These are phyloP conservation scores for Diutina pseudorugosa DNA, from an alignment of 1,139 yeast genomes.

Conservation along the genomic window DNA sequence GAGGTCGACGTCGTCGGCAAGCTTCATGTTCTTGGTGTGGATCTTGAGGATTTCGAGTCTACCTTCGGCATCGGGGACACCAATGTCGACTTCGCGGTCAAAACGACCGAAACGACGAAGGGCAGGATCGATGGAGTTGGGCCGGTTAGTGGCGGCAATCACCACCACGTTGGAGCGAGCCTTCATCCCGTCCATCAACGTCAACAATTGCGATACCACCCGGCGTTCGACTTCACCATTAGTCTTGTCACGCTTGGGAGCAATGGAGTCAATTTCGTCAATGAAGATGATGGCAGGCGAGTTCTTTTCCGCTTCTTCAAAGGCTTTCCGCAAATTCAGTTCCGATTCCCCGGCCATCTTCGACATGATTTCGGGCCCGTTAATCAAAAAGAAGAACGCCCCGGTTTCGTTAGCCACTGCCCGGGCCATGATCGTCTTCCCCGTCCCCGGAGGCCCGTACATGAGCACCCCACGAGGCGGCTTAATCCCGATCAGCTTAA, in stretches of 20 bases:
- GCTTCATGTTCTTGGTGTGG: slow-evolving; percentile 91
- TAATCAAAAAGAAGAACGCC: slow-evolving; percentile 93
- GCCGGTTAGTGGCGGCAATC: slow-evolving; percentile 83
- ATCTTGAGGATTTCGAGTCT: slow-evolving; percentile 87
- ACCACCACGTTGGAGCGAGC: slow-evolving; percentile 96
- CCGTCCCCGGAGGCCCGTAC: slow-evolving; percentile 99
- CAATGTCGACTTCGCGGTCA: slow-evolving; percentile 97
- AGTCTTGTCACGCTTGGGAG: slow-evolving; percentile 99
- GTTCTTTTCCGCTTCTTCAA: slow-evolving; percentile 98
- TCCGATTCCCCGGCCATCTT: slow-evolving; percentile 99
- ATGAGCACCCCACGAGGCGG: slow-evolving; percentile 95
- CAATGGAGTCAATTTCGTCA: slow-evolving; percentile 97
- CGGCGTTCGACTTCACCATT: slow-evolving; percentile 97
- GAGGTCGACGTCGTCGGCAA: slow-evolving; percentile 88
- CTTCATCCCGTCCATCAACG: slow-evolving; percentile 99
- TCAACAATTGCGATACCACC: slow-evolving; percentile 92
- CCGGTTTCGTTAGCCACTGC: slow-evolving; percentile 99
- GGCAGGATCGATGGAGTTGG: slow-evolving; percentile 97
- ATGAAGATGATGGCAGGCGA: slow-evolving; percentile 96
- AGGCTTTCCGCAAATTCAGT: slow-evolving; percentile 92
- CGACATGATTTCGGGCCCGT: slow-evolving; percentile 99
- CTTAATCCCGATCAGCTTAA: slow-evolving; percentile 93
- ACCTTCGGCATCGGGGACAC: slow-evolving; percentile 98
- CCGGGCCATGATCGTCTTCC: slow-evolving; percentile 98
- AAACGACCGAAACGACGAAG: slow-evolving; percentile 97